A percentile compares a stretch with the other conserved stretches of the same genome.
phyloP scores from a whole-genome alignment of 805 yeast genomes.

The Wickerhamiella siamensis region DNA sequence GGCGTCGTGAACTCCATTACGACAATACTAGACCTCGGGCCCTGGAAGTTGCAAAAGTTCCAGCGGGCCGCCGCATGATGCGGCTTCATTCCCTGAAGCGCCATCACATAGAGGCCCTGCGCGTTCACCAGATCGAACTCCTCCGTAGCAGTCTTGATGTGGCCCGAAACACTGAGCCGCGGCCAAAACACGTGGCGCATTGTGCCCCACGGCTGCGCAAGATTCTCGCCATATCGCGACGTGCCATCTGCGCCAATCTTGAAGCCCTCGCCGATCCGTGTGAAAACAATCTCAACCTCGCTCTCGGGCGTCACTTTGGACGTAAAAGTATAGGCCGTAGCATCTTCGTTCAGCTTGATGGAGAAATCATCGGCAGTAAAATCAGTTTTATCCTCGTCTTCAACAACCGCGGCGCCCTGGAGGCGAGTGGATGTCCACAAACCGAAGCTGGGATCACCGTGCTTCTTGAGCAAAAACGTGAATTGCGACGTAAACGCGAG shows the following conservation, averaged over 20 bases:
- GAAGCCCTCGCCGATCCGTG: slow-evolving; percentile 51
- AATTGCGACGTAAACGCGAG: slow-evolving; percentile 76
- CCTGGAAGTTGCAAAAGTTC: slow-evolving; percentile 87
- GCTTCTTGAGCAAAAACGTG: slow-evolving; percentile 64
- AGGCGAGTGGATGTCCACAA: slow-evolving; percentile 89
- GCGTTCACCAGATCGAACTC: slow-evolving; percentile 26
- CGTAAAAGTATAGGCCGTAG: slow-evolving; percentile 35
- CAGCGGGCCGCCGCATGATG: slow-evolving; percentile 96
- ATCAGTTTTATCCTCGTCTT: slow-evolving; percentile 32
- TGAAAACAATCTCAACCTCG: slow-evolving; percentile 51
- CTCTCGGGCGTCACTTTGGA: slow-evolving; percentile 58
- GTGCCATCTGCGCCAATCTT: slow-evolving; percentile 82
- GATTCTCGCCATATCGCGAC: slow-evolving; percentile 75
- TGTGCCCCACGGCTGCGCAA: slow-evolving; percentile 83
- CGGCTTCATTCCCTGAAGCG: slow-evolving; percentile 97
- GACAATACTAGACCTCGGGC: slow-evolving; percentile 55
- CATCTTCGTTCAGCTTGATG: slow-evolving; percentile 45
- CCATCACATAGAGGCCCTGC: slow-evolving; percentile 78
- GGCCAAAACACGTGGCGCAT: slow-evolving; percentile 98
- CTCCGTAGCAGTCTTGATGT: slow-evolving; percentile 33
- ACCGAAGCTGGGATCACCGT: slow-evolving; percentile 34
- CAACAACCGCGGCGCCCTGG: slow-evolving; percentile 60
- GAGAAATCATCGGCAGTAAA: slow-evolving; percentile 65
- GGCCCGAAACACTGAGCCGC: slow-evolving; percentile 58
- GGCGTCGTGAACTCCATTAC: slow-evolving; percentile 96